Evolutionary conservation across 2,329 filamentous ascomycete species (phyloP).

Genomic region (Fusarium liriodendri): DNA sequence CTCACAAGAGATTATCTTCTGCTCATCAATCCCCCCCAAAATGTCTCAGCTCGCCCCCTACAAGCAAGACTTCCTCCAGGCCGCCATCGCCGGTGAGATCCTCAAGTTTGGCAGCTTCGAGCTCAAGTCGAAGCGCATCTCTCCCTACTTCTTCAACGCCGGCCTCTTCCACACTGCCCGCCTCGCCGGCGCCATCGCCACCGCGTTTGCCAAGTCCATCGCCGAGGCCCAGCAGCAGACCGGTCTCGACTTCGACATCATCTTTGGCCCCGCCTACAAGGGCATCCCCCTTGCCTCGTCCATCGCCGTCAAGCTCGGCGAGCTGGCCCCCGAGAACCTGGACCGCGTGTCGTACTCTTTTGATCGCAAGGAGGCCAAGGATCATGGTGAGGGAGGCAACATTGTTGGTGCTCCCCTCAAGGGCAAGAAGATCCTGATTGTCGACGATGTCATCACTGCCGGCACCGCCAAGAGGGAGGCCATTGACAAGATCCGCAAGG

Average conservation of each 20-base stretch:
- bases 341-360: slow-evolving; percentile 84
- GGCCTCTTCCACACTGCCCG: slow-evolving; percentile 87
- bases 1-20: background rate
- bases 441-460: slow-evolving; percentile 97
- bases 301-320: slow-evolving; percentile 79
- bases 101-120: slow-evolving; percentile 87
- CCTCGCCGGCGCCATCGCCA: slow-evolving; percentile 80
- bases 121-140: slow-evolving; percentile 91
- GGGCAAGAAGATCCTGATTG: slow-evolving; percentile 87
- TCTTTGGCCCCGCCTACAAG: slow-evolving; percentile 97
- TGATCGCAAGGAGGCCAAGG: slow-evolving; percentile 96
- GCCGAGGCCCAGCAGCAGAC: slow-evolving; percentile 57
- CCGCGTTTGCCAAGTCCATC: slow-evolving; percentile 81
- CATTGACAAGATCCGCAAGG: slow-evolving; percentile 85
- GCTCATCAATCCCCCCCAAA: background rate
- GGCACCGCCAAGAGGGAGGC: slow-evolving; percentile 95
- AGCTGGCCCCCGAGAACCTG: slow-evolving; percentile 74
- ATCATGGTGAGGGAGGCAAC: slow-evolving; percentile 92
- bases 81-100: slow-evolving; percentile 74
- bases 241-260: slow-evolving; percentile 77
- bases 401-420: slow-evolving; percentile 90
- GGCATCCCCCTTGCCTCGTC: slow-evolving; percentile 90
- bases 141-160: slow-evolving; percentile 98
- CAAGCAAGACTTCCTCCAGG: slow-evolving; percentile 79
- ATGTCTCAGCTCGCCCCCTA: slow-evolving; percentile 67